A percentile compares a stretch with the other conserved stretches of the same genome.
Evolutionary conservation across 2,329 filamentous ascomycete species (phyloP).

Genomic region (Colletotrichum orchidophilum): DNA sequence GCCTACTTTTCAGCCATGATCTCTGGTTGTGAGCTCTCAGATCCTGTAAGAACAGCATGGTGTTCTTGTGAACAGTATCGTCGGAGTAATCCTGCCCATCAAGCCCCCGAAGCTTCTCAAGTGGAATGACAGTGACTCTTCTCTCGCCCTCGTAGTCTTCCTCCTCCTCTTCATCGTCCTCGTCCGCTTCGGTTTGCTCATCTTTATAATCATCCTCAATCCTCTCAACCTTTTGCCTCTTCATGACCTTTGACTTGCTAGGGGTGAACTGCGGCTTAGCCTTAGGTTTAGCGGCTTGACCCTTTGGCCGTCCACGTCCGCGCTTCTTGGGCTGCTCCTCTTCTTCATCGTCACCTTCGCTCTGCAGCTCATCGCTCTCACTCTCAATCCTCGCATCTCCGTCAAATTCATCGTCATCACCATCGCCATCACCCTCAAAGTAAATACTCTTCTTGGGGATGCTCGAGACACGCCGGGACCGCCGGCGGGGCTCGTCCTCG

Average conservation of each 20-base stretch:
- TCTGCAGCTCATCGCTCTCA: slow-evolving; percentile 29
- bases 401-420: slow-evolving; percentile 26
- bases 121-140: slow-evolving; percentile 51
- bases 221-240: slow-evolving; percentile 38
- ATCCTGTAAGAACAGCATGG: slow-evolving; percentile 65
- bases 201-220: slow-evolving; percentile 26
- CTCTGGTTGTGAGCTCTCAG: slow-evolving; percentile 69
- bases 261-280: slow-evolving; percentile 35
- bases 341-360: slow-evolving; percentile 27
- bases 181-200: slow-evolving; percentile 20
- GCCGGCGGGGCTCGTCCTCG: slow-evolving; percentile 49
- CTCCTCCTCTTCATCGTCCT: slow-evolving; percentile 33
- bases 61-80: slow-evolving; percentile 64
- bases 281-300: slow-evolving; percentile 2
- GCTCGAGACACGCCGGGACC: slow-evolving; percentile 57
- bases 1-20: slow-evolving; percentile 66
- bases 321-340: slow-evolving; percentile 32
- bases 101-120: slow-evolving; percentile 51
- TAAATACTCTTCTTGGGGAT: slow-evolving; percentile 60
- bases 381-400: slow-evolving; percentile 5
- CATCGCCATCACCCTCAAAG: slow-evolving; percentile 52
- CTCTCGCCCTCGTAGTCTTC: slow-evolving; percentile 47
- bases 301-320: slow-evolving; percentile 31
- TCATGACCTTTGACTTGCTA: slow-evolving; percentile 36
- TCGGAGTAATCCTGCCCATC: slow-evolving; percentile 60